Evolutionary conservation across 2,329 filamentous ascomycete species (phyloP).

Genomic region (Daldinia eschscholtzii): DNA sequence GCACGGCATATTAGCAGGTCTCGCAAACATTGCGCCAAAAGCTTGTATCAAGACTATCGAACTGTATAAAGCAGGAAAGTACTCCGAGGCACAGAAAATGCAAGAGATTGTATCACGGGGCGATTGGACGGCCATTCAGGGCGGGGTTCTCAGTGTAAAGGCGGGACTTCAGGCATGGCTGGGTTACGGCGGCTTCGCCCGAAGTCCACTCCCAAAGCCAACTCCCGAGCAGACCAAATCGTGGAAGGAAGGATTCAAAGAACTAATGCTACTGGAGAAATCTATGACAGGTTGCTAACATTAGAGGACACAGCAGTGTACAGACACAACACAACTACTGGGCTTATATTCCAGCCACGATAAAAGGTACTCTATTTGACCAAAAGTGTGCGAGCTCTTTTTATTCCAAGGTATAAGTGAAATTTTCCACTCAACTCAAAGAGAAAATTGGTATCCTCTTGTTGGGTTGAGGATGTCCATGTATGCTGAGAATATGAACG

Average conservation of each 20-base stretch:
- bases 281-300: constrained; percentile 54
- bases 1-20: constrained; percentile 77
- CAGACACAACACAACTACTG: constrained; percentile 23
- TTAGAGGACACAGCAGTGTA: constrained; percentile 30
- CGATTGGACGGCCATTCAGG: constrained; percentile 79
- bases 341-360: constrained; percentile 21
- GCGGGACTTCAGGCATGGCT: constrained; percentile 73
- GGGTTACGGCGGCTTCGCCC: constrained; percentile 73
- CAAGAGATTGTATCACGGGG: constrained; percentile 75
- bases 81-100: constrained; percentile 71
- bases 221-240: constrained; percentile 61
- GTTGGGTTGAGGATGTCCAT: constrained; percentile 9
- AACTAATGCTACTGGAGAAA: constrained; percentile 65
- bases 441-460: constrained; percentile 1
- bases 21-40: constrained; percentile 78
- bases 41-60: constrained; percentile 72
- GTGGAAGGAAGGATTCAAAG: constrained; percentile 69
- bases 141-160: constrained; percentile 79
- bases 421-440: not conserved
- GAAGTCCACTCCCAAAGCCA: constrained; percentile 65
- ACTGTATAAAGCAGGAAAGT: constrained; percentile 69
- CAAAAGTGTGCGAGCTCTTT: constrained; percentile 11
- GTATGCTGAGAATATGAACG: constrained; percentile 19
- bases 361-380: constrained; percentile 8
- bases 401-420: constrained; percentile 15